Evolutionary conservation across 805 yeast species (phyloP).

Genomic region (Maudiozyma pseudohumilis): DNA sequence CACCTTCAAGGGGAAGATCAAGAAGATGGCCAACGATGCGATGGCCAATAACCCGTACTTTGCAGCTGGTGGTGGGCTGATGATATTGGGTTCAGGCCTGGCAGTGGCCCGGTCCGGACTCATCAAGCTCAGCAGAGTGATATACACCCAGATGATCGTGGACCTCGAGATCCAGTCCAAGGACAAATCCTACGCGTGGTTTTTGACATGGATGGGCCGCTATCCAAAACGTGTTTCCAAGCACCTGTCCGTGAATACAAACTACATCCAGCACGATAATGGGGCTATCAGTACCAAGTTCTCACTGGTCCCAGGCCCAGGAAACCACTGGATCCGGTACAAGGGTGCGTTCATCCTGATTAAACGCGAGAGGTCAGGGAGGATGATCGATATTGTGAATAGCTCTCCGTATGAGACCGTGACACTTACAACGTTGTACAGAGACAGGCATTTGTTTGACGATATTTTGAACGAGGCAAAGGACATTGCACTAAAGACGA

Average conservation of each 20-base stretch:
- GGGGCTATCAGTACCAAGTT: constrained; percentile 84
- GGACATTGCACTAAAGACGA: constrained; percentile 62
- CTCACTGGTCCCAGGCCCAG: constrained; percentile 94
- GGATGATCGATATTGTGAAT: constrained; percentile 75
- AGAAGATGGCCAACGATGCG: constrained; percentile 39
- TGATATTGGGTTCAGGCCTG: constrained; percentile 85
- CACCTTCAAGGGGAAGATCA: constrained; percentile 25
- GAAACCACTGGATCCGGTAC: constrained; percentile 79
- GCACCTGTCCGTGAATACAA: constrained; percentile 85
- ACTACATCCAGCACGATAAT: constrained; percentile 78
- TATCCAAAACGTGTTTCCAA: constrained; percentile 66
- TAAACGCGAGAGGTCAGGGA: constrained; percentile 82
- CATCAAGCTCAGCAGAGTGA: constrained; percentile 49
- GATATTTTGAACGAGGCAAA: constrained; percentile 79
- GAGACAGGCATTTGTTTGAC: constrained; percentile 63
- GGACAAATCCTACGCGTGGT: constrained; percentile 92
- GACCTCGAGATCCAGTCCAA: constrained; percentile 89
- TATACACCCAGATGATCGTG: constrained; percentile 76
- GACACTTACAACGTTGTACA: constrained; percentile 79
- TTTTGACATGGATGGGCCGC: constrained; percentile 90
- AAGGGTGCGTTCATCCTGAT: constrained; percentile 82
- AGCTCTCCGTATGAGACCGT: constrained; percentile 96
- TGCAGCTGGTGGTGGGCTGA: constrained; percentile 96
- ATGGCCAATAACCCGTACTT: constrained; percentile 80
- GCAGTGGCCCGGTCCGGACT: constrained; percentile 69